phyloP scores from a whole-genome alignment of 202 grass and related monocot genomes.

The Zizania palustris region DNA sequence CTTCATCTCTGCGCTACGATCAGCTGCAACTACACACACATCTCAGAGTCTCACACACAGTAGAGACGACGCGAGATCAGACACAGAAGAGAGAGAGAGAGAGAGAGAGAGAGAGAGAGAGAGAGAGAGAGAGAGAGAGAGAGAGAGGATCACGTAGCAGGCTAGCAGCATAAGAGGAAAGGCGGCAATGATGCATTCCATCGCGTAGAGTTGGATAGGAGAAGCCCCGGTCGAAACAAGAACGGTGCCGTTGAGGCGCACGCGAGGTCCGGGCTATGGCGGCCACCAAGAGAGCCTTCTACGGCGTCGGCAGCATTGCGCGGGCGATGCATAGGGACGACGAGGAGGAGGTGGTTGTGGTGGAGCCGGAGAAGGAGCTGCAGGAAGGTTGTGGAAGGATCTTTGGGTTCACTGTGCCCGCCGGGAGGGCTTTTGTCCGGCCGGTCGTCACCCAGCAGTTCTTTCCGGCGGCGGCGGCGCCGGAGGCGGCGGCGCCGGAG shows the following conservation, averaged over 20 bases:
- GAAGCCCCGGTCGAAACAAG: neutral
- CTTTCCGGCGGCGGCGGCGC: conserved; percentile 39
- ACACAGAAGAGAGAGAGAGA: too few species aligned
- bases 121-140: too few species aligned
- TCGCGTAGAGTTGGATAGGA: conserved; percentile 9
- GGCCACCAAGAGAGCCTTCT: conserved; percentile 24
- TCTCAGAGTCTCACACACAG: neutral
- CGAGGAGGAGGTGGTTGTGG: neutral
- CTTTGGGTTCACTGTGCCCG: conserved; percentile 43
- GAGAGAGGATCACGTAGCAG: conserved; percentile 4
- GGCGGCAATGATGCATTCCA: conserved; percentile 34
- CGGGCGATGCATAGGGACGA: neutral
- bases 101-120: too few species aligned
- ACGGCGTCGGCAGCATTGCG: conserved; percentile 16
- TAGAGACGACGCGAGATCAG: neutral
- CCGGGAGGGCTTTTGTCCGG: conserved; percentile 12
- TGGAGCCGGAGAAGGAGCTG: neutral
- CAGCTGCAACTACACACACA: conserved; percentile 8
- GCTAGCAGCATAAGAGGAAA: conserved; percentile 25
- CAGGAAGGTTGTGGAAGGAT: conserved; percentile 28
- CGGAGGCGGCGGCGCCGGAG: conserved; percentile 7
- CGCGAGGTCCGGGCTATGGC: conserved; percentile 23
- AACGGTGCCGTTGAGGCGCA: neutral
- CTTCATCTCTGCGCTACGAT: conserved; percentile 20
- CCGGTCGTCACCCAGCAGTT: conserved; percentile 57